Evolutionary conservation across 768 basidiomycete genomes (phyloP).

Genomic region (Lepiota brunneoincarnata): DNA sequence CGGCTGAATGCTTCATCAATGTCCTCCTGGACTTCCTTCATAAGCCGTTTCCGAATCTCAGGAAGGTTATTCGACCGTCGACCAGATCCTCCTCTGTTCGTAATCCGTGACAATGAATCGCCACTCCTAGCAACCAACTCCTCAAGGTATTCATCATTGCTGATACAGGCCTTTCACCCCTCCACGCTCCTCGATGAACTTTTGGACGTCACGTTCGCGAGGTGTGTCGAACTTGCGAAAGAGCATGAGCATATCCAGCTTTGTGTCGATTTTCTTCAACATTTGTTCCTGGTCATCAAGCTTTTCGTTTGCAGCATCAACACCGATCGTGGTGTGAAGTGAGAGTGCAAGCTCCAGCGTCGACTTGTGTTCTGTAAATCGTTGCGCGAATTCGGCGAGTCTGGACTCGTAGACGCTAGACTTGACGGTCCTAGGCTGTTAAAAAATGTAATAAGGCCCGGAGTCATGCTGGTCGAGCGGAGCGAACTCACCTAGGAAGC

Average conservation of each 20-base stretch:
- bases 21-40: conserved; percentile 32
- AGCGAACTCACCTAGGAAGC: conserved; percentile 29
- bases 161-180: conserved; percentile 32
- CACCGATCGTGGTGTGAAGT: conserved; percentile 34
- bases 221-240: conserved; percentile 37
- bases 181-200: conserved; percentile 37
- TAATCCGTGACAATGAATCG: conserved; percentile 24
- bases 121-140: conserved; percentile 29
- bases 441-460: not conserved
- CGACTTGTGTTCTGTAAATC: conserved; percentile 30
- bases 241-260: conserved; percentile 30
- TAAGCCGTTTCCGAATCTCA: conserved; percentile 23
- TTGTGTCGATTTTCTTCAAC: conserved; percentile 23
- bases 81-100: conserved; percentile 19
- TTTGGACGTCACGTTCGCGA: conserved; percentile 33
- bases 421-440: conserved; percentile 34
- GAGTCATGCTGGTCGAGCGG: not conserved
- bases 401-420: conserved; percentile 32
- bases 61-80: conserved; percentile 25
- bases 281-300: conserved; percentile 20
- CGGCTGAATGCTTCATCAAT: conserved; percentile 32
- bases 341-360: conserved; percentile 33
- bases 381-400: conserved; percentile 28
- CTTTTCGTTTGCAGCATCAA: conserved; percentile 30
- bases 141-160: conserved; percentile 30